Evolutionary conservation across 2,329 filamentous ascomycete species (phyloP), one percentile per base, ranked within the genome.

Genomic region (Drechslerella dactyloides): DNA sequence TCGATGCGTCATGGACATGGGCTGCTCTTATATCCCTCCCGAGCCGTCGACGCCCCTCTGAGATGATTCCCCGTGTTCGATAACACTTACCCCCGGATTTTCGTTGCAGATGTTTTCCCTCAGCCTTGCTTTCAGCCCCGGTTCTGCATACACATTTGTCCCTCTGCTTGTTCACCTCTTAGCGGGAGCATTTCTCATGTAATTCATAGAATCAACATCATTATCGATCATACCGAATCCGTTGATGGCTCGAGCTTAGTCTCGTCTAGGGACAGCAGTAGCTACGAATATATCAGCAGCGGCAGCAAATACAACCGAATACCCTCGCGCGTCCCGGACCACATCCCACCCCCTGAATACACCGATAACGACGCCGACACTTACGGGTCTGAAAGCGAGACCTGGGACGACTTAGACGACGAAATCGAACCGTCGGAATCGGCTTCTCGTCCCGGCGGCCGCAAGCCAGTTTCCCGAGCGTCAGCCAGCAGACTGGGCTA

Each of bases 391-490:
- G 56, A 64, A 35, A 75, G 74, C 44, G 65, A 75, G 48, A 75
- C 75, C 55, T 77, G 74, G 74, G 73, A 76, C 27, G 74, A 76
- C 15, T 27, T 76, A 40, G 62, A 75, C 48, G 73, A 76, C 50
- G 76, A 77, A 56, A 74, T 77, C 40, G 73, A 72, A n/a, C 76
- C 76, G 23, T 77, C 76, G 11, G 76, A 77, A 66, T 77, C 76
- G 21, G 76, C 76, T 40, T 77, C 76, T 35, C 75, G 76, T n/a
- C 76, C 75, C 23, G 74, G 76, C 15, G 72, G 50, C 53, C 64
- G 64, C 35, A 74, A 64, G 42, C 63, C 54, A 15, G 66, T 62
- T 40, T 70, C 66, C 10, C 46, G 64, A 51, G 63, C 74, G 13
- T 59, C 72, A 6, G 68, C 73, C 13, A 68, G 60, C 19, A 69